A percentile compares a stretch with the other conserved stretches of the same genome.
Evolutionary conservation across 208 protist species (phyloP).

Genomic region (Leishmania mexicana): DNA sequence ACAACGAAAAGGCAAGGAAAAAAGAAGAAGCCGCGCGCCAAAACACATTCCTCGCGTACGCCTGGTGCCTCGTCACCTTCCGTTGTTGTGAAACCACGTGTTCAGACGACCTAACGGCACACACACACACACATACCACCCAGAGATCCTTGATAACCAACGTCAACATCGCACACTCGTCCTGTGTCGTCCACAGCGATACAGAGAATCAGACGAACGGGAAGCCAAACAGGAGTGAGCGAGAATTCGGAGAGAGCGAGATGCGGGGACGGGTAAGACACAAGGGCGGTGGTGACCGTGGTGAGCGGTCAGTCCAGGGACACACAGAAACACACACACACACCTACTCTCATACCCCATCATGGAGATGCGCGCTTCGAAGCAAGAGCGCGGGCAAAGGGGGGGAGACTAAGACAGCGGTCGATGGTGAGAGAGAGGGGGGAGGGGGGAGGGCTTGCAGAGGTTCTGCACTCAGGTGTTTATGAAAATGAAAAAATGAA

Average conservation of each 20-base stretch:
- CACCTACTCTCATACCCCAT: background rate
- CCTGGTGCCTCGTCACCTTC: background rate
- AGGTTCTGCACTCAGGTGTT: background rate
- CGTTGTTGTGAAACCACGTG: too few species aligned
- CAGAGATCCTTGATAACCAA: background rate
- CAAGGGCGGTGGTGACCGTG: background rate
- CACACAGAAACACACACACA: background rate
- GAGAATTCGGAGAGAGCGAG: background rate
- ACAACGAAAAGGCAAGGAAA: background rate
- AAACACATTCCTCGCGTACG: slow-evolving; percentile 11
- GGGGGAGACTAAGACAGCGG: background rate
- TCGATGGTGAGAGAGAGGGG: background rate
- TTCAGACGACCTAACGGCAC: background rate
- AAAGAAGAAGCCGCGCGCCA: slow-evolving; percentile 6
- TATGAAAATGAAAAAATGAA: background rate
- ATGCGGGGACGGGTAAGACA: background rate
- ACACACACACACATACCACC: background rate
- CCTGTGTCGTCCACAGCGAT: background rate
- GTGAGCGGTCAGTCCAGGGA: background rate
- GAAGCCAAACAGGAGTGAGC: background rate
- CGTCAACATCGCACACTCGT: background rate
- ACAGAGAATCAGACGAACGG: background rate
- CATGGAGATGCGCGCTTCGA: background rate
- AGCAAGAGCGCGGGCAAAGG: background rate
- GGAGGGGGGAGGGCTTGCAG: background rate